Base-by-base conservation (phyloP, 2,329 filamentous ascomycete genomes). In the Ascochyta fabae region DNA sequence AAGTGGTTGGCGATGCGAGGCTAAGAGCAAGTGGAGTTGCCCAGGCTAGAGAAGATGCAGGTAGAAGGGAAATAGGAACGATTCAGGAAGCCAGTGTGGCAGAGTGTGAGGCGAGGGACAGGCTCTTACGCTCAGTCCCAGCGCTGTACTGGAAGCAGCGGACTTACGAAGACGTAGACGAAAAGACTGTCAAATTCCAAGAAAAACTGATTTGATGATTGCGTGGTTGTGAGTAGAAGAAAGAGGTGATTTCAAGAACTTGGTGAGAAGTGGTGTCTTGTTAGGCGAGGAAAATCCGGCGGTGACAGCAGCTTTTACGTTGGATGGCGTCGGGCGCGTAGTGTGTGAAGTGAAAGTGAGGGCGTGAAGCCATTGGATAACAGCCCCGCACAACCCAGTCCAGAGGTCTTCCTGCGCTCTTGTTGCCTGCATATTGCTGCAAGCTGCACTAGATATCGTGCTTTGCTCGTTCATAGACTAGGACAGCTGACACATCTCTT, bases 331-430 rank as follows among this genome's bases (percentile, higher is more conserved):
- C 12, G 13, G 10, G 3, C 10, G 6, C 29, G 10, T 12, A 12
- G 29, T 5, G 3, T 10, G 44, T 47, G 51, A 42, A 38, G 59
- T 56, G 53, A 61, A 48, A 33, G 55, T 54, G 56, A 59, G n/a
- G 3, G n/a, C 16, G 7, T 23, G 2, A 23, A 13, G 9, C 19
- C 4, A 16, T 4, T 13, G 7, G 5, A n/a, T 22, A 36, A 40
- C 45, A 27, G 36, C 36, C 8, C 6, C 23, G 33, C 7, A 44
- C 54, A 24, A 16, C 42, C 19, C 6, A 34, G 12, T 6, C 53
- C 33, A 1, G 13, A 10, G 3, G 8, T 31, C 15, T 47, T 49
- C 31, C 7, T 16, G 5, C 4, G 2, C 9, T 22, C 13, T 8
- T 26, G 9, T 9, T 19, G 5, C 5, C 10, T 24, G 31, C 47